Evolutionary conservation across 306 rosid species (phyloP).

Genomic region (Senna siamea): DNA sequence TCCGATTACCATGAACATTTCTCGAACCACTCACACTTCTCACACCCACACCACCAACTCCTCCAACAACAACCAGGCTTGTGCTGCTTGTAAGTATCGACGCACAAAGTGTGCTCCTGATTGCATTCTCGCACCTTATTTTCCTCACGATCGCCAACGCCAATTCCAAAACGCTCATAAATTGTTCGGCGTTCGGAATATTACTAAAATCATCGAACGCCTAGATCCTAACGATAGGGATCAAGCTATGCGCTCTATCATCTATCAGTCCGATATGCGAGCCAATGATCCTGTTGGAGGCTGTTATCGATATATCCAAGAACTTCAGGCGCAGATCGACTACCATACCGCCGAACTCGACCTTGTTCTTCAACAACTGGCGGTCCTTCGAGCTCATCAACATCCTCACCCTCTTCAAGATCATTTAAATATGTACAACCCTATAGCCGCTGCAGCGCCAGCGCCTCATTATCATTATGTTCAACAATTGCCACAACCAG

Average conservation of each 20-base stretch:
- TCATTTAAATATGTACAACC: conserved; percentile 37
- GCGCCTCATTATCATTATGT: conserved; percentile 36
- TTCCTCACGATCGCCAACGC: conserved; percentile 66
- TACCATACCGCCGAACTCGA: conserved; percentile 47
- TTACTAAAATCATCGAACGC: conserved; percentile 53
- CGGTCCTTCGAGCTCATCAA: conserved; percentile 45
- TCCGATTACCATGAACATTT: too few species aligned
- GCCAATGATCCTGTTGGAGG: conserved; percentile 81
- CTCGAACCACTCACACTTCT: too few species aligned
- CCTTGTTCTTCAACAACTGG: conserved; percentile 61
- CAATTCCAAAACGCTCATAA: conserved; percentile 77
- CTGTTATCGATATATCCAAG: conserved; percentile 41
- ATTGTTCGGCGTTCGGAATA: conserved; percentile 79
- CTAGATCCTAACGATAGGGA: conserved; percentile 42
- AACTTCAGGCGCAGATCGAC: conserved; percentile 50
- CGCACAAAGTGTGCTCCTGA: conserved; percentile 75
- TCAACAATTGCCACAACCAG: conserved; percentile 35
- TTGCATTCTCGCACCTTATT: conserved; percentile 83
- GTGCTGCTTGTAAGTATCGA: conserved; percentile 86
- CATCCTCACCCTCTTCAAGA: not conserved
- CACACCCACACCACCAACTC: too few species aligned
- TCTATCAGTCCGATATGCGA: conserved; percentile 68
- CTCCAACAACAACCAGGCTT: conserved; percentile 79
- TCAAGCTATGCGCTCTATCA: conserved; percentile 58
- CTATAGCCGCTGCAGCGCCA: too few species aligned